Base-by-base conservation (phyloP, 192 early-diverging fungal species). In the Backusella morwellensis region DNA sequence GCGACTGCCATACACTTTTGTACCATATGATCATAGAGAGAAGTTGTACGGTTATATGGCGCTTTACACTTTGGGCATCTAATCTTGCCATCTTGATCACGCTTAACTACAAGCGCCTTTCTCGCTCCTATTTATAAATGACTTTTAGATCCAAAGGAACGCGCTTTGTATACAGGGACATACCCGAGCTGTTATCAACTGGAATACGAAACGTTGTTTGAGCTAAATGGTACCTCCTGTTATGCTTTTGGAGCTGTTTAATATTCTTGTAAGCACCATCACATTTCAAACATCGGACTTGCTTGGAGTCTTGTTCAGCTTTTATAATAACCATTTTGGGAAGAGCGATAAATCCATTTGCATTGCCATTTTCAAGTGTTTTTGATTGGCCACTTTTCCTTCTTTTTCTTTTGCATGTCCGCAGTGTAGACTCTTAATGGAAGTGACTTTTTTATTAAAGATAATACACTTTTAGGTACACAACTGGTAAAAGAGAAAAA, bases 321-420 rank as follows among this genome's bases (percentile, higher is more conserved):
- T 59, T 59, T 23, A 59, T 23, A 59, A 59, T 59, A 59, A 59
- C 54, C 54, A 59, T 59, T 59, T 59, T 59, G 54, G 54, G 23
- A 59, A 59, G 54, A 59, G 23, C 21, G n/a, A 26, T 59, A 59
- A 59, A 40, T 40, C 8, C 0, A 54, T 9, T 21, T 21, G 52
- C 52, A 54, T 21, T 14, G 42, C 15, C 42, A 44, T 14, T 44
- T 44, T 44, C 15, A 17, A 17, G 14, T 44, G 15, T 44, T 50
- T 50, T 50, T 50, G 47, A 50, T 50, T 50, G 47, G 47, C 6
- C 47, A 7, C 19, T 17, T 14, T 3, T n/a, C 6, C 1, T n/a
- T 44, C 15, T 44, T 44, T 6, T 50, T 50, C n/a, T 50, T 50
- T 50, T 50, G 42, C 42, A 44, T 44, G 42, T 44, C 42, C 42